Conservation (phyloP, 495 filamentous ascomycete genomes). For the Hyaloscypha variabilis region DNA sequence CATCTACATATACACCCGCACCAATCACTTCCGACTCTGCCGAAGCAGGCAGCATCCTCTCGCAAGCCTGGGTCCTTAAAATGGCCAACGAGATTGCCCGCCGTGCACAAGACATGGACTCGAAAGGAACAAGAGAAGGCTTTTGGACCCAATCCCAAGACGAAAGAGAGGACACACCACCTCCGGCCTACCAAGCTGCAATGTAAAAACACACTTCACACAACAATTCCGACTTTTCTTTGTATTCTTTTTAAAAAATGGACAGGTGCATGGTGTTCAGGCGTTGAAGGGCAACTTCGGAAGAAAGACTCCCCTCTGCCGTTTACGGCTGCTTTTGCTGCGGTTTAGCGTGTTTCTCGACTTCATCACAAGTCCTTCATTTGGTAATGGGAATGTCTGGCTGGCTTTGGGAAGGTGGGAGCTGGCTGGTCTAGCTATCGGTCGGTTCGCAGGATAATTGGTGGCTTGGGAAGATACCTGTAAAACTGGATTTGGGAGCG, state of each 20-base stretch:
- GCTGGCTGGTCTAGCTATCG: conserved; percentile 5
- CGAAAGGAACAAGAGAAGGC: conserved; percentile 51
- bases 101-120: conserved; percentile 82
- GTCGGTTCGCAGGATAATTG: background rate
- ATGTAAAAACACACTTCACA: conserved; percentile 4
- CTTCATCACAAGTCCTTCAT: background rate
- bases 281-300: conserved; percentile 11
- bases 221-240: background rate
- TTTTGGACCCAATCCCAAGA: conserved; percentile 47
- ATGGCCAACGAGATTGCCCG: conserved; percentile 89
- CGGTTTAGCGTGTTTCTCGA: conserved; percentile 16
- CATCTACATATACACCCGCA: conserved; percentile 12
- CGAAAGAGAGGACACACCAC: conserved; percentile 57
- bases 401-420: background rate
- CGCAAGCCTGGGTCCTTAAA: conserved; percentile 88
- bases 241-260: conserved; percentile 15
- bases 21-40: conserved; percentile 2
- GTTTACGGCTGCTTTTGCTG: conserved; percentile 6
- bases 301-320: conserved; percentile 19
- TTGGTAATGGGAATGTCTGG: background rate
- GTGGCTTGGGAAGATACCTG: background rate
- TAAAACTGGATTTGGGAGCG: background rate
- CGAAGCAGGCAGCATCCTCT: conserved; percentile 56
- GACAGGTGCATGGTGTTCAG: conserved; percentile 18
- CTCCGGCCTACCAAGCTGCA: conserved; percentile 58